Percentiles rank a stretch among this genome's conserved stretches.
phyloP scores from a whole-genome alignment of 176 grass and related monocot species.

The Metroxylon sagu region DNA sequence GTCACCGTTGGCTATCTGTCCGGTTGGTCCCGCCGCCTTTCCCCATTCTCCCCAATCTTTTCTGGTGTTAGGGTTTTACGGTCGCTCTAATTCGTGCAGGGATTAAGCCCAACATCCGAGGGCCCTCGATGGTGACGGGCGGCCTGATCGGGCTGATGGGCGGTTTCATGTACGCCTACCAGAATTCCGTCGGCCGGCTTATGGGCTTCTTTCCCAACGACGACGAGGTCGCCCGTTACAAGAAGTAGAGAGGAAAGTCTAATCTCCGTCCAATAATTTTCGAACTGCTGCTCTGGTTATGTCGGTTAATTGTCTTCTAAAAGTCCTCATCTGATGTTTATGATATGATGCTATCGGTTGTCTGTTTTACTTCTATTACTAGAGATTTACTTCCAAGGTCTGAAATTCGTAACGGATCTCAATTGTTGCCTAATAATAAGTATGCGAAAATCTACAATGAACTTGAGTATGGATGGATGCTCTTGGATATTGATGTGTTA shows the following conservation, averaged over 20 bases:
- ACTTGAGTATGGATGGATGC: no score
- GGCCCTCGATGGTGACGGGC: conserved; percentile 94
- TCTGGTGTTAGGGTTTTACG: neutral
- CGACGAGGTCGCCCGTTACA: conserved; percentile 61
- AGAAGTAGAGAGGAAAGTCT: conserved; percentile 21
- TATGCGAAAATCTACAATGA: no score
- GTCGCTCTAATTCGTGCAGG: conserved; percentile 26
- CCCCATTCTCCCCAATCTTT: neutral
- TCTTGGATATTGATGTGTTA: no score
- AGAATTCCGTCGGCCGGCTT: conserved; percentile 85
- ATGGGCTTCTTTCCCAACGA: conserved; percentile 99
- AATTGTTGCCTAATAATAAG: no score
- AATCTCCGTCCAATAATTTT: no score
- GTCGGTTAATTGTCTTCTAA: no score
- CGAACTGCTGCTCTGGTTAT: no score
- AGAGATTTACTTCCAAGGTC: no score
- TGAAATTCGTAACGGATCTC: no score
- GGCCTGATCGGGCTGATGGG: conserved; percentile 86
- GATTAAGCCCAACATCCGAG: conserved; percentile 94
- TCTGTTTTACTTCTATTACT: no score
- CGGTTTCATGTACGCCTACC: conserved; percentile 98
- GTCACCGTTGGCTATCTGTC: conserved; percentile 96
- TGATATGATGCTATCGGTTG: no score
- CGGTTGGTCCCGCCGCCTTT: conserved; percentile 14
- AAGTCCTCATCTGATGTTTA: no score